phyloP scores from a whole-genome alignment of 352 stramenopile genomes.

The Globisporangium irregulare region DNA sequence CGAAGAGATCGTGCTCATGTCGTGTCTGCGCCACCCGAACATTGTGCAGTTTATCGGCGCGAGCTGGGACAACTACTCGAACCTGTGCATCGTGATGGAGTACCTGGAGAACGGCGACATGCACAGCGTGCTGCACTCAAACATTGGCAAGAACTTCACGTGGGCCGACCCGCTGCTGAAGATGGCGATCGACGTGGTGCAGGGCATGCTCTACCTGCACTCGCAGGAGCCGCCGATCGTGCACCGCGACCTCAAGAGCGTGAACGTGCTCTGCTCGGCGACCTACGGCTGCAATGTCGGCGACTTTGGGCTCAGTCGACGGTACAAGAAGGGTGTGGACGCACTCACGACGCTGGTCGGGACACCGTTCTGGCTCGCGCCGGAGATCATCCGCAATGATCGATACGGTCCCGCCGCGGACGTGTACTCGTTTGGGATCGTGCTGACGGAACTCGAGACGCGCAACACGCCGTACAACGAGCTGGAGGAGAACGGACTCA shows the following conservation, averaged over 20 bases:
- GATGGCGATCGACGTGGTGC: conserved; percentile 82
- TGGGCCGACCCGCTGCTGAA: conserved; percentile 85
- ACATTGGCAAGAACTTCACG: conserved; percentile 74
- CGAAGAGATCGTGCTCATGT: conserved; percentile 87
- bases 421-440: conserved; percentile 89
- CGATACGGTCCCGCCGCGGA: conserved; percentile 75
- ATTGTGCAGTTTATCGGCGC: conserved; percentile 89
- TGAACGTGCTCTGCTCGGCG: conserved; percentile 86
- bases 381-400: conserved; percentile 87
- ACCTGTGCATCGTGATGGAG: conserved; percentile 89
- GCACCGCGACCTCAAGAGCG: conserved; percentile 85
- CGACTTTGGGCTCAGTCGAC: conserved; percentile 82
- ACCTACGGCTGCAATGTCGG: conserved; percentile 88
- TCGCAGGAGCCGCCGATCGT: conserved; percentile 81
- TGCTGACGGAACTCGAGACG: conserved; percentile 85
- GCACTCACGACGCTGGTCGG: conserved; percentile 82
- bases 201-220: conserved; percentile 88
- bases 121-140: conserved; percentile 82
- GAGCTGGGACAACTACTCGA: conserved; percentile 87
- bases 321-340: conserved; percentile 79
- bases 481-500: conserved; percentile 58
- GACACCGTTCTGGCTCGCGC: conserved; percentile 85
- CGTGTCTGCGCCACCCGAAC: conserved; percentile 80
- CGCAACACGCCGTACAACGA: conserved; percentile 83
- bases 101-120: conserved; percentile 89